Evolutionary conservation across 257 asterid genomes (phyloP).

Genomic region (Paulownia fortunei): DNA sequence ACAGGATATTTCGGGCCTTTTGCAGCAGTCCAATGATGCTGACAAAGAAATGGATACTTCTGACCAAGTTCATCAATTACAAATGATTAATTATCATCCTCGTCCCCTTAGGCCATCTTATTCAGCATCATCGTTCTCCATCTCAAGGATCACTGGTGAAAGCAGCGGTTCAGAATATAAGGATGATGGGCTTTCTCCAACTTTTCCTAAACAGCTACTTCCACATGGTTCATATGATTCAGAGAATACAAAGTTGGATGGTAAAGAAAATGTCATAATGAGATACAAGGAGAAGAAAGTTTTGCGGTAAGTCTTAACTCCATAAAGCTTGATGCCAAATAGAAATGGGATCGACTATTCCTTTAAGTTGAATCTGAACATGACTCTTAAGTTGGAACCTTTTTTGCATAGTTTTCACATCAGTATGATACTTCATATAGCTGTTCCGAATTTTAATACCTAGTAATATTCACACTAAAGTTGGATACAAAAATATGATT

Average conservation of each 20-base stretch:
- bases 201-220: slow-evolving; percentile 26
- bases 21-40: slow-evolving; percentile 30
- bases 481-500: too few relatives aligned
- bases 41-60: slow-evolving; percentile 26
- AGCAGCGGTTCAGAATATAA: slow-evolving; percentile 48
- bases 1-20: slow-evolving; percentile 44
- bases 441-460: too few relatives aligned
- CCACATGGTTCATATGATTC: slow-evolving; percentile 33
- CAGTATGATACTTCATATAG: too few relatives aligned
- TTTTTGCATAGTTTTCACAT: too few relatives aligned
- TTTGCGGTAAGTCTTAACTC: slow-evolving; percentile 41
- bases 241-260: slow-evolving; percentile 29
- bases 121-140: slow-evolving; percentile 42
- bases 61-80: slow-evolving; percentile 23
- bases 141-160: slow-evolving; percentile 54
- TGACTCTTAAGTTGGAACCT: too few relatives aligned
- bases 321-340: not conserved
- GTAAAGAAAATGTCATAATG: slow-evolving; percentile 40
- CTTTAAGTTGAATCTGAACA: too few relatives aligned
- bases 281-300: slow-evolving; percentile 56
- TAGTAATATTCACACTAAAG: too few relatives aligned
- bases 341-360: too few relatives aligned
- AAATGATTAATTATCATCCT: not conserved
- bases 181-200: slow-evolving; percentile 46
- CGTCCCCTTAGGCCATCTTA: slow-evolving; percentile 31